These are phyloP conservation scores for Phylloporus sp. DNA, from an alignment of 768 basidiomycete genomes.

Conservation along the genomic window DNA sequence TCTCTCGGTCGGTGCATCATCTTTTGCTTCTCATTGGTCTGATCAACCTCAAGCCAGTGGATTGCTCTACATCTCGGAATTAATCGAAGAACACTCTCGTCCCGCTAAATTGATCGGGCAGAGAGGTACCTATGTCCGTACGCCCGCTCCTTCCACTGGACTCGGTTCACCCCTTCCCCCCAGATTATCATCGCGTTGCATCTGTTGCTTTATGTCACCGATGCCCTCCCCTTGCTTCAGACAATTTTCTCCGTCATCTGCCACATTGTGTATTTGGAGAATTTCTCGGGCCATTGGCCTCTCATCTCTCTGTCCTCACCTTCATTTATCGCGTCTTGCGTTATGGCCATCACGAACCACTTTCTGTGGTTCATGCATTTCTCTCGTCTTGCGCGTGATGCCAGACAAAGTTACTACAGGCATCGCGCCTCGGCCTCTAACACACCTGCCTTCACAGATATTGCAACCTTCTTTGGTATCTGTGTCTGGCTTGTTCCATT, in stretches of 20 bases:
- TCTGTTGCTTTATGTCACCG: conserved; percentile 69
- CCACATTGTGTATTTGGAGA: conserved; percentile 88
- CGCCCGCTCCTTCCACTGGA: not conserved
- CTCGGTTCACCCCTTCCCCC: conserved; percentile 7
- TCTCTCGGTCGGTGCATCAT: conserved; percentile 67
- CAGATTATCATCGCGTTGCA: conserved; percentile 82
- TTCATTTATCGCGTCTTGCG: conserved; percentile 82
- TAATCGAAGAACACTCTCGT: conserved; percentile 91
- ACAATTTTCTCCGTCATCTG: conserved; percentile 77
- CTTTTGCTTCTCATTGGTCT: conserved; percentile 1
- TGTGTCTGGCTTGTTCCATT: conserved; percentile 90
- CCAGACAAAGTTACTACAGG: conserved; percentile 46
- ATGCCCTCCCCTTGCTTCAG: conserved; percentile 74
- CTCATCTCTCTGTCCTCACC: conserved; percentile 84
- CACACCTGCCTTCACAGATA: conserved; percentile 59
- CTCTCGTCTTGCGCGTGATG: conserved; percentile 62
- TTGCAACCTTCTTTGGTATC: conserved; percentile 78
- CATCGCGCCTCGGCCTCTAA: conserved; percentile 39
- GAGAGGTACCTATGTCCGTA: conserved; percentile 83
- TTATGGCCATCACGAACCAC: conserved; percentile 83
- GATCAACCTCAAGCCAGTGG: conserved; percentile 68
- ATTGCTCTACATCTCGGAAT: conserved; percentile 86
- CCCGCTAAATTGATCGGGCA: conserved; percentile 80
- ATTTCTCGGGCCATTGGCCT: conserved; percentile 89
- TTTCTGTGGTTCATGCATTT: conserved; percentile 98